Conservation (phyloP, 768 basidiomycete species). For the Podaxis pistillaris region DNA sequence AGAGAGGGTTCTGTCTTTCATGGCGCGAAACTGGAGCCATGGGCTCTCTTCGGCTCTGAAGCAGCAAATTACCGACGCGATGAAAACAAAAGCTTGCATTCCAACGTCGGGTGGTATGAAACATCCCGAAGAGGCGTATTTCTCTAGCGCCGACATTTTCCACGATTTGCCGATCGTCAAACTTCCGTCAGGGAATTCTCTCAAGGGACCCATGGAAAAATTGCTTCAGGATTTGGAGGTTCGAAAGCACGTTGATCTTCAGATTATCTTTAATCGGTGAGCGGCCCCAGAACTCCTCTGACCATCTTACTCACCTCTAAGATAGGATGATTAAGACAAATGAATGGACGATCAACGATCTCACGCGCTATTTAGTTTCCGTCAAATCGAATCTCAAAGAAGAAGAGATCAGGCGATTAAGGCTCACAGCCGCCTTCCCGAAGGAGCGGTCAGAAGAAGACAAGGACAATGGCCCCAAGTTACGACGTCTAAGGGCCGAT, state of each 20-base stretch:
- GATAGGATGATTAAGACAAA: constrained; percentile 87
- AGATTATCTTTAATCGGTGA: constrained; percentile 87
- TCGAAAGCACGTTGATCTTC: constrained; percentile 87
- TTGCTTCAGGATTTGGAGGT: constrained; percentile 76
- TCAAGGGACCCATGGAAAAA: constrained; percentile 75
- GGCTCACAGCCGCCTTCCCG: constrained; percentile 77
- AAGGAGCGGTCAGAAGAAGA: constrained; percentile 40
- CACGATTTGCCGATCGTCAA: constrained; percentile 82
- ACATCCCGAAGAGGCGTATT: constrained; percentile 73
- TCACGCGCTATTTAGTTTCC: constrained; percentile 85
- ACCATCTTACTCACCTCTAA: background rate
- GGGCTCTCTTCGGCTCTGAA: constrained; percentile 50
- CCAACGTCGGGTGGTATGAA: constrained; percentile 77
- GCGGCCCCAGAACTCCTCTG: constrained; percentile 10
- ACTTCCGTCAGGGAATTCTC: constrained; percentile 56
- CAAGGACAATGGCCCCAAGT: constrained; percentile 29
- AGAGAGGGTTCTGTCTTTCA: constrained; percentile 68
- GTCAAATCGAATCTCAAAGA: constrained; percentile 56
- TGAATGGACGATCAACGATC: constrained; percentile 83
- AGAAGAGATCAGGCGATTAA: constrained; percentile 49
- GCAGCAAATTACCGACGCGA: constrained; percentile 42
- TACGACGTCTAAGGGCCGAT: constrained; percentile 55
- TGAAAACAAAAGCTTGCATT: constrained; percentile 57
- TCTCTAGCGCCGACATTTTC: constrained; percentile 83
- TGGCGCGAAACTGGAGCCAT: constrained; percentile 69